Evolutionary conservation across 2,329 filamentous ascomycete genomes (phyloP).

Genomic region (Cordyceps cateniannulata): DNA sequence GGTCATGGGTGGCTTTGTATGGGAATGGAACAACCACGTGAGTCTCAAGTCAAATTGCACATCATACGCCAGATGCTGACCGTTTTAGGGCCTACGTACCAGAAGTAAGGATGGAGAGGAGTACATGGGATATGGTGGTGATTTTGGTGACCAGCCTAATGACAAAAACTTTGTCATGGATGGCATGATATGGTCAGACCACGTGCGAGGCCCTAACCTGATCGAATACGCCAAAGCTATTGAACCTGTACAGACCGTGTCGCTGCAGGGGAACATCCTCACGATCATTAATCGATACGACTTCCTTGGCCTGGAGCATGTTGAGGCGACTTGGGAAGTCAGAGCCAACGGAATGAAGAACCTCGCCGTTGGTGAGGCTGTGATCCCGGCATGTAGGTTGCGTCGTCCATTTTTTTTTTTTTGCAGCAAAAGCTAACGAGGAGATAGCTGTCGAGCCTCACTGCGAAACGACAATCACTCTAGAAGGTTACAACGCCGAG

Average conservation of each 20-base stretch:
- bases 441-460: conserved; percentile 31
- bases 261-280: conserved; percentile 34
- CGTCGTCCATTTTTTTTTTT: neutral
- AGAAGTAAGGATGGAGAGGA: conserved; percentile 35
- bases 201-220: conserved; percentile 45
- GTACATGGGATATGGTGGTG: conserved; percentile 54
- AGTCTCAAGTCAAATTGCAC: conserved; percentile 6
- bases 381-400: conserved; percentile 34
- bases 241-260: conserved; percentile 49
- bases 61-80: neutral
- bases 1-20: conserved; percentile 57
- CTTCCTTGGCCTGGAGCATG: conserved; percentile 43
- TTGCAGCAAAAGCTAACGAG: conserved; percentile 20
- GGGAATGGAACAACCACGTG: conserved; percentile 59
- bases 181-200: conserved; percentile 40
- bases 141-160: conserved; percentile 55
- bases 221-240: conserved; percentile 52
- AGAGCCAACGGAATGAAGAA: conserved; percentile 30
- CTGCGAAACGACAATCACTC: conserved; percentile 25
- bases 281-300: conserved; percentile 49
- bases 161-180: conserved; percentile 55
- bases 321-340: conserved; percentile 38
- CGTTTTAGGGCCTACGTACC: conserved; percentile 34
- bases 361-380: conserved; percentile 27
- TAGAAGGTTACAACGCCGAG: conserved; percentile 25